A percentile compares a stretch with the other conserved stretches of the same genome.
phyloP scores from a whole-genome alignment of 2,329 filamentous ascomycete species.

The Alternaria sp. region DNA sequence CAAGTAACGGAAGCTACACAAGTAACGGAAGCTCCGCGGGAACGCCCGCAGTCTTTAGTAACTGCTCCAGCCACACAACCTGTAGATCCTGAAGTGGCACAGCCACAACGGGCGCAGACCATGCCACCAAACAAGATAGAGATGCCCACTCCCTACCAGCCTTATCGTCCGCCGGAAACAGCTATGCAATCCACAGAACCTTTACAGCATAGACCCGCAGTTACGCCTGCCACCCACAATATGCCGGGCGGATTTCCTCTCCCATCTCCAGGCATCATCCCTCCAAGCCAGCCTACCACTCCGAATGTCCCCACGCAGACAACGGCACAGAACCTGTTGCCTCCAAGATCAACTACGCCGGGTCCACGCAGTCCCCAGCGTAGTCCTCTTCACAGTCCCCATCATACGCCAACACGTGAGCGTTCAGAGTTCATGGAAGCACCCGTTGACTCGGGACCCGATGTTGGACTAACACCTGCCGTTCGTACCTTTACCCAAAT shows the following conservation, averaged over 20 bases:
- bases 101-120: conserved; percentile 30
- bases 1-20: not conserved
- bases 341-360: conserved; percentile 25
- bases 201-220: conserved; percentile 34
- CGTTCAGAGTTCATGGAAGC: conserved; percentile 46
- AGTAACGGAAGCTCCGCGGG: not conserved
- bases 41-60: conserved; percentile 4
- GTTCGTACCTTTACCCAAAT: conserved; percentile 51
- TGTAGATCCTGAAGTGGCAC: conserved; percentile 14
- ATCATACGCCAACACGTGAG: conserved; percentile 42
- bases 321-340: conserved; percentile 29
- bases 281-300: conserved; percentile 51
- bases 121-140: conserved; percentile 36
- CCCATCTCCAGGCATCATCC: conserved; percentile 52
- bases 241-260: conserved; percentile 70
- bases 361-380: conserved; percentile 17
- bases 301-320: conserved; percentile 36
- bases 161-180: conserved; percentile 1
- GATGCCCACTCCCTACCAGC: conserved; percentile 30
- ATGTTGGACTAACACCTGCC: conserved; percentile 35
- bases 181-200: not conserved
- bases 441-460: conserved; percentile 37
- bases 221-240: conserved; percentile 36
- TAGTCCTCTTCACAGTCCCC: conserved; percentile 28
- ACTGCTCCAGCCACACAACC: conserved; percentile 18